Percentiles rank a stretch among this genome's conserved stretches.
Conservation (phyloP, 1,284 basidiomycete genomes). For the Naganishia liquefaciens region DNA sequence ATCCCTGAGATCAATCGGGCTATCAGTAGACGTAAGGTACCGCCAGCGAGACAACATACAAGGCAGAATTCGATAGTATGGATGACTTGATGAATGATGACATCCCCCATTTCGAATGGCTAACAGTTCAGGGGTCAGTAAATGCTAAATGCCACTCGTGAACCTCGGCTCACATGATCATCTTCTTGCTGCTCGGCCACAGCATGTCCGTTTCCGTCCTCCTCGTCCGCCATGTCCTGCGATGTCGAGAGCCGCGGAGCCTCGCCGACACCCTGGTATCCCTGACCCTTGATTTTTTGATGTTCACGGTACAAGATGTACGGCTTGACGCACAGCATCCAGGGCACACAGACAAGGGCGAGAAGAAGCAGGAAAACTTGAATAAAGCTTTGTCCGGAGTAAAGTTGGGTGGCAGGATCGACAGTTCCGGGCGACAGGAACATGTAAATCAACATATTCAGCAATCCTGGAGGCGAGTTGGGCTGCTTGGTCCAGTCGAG, state of each 20-base stretch:
- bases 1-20: conserved; percentile 55
- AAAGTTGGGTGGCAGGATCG: conserved; percentile 70
- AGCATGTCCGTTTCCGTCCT: conserved; percentile 77
- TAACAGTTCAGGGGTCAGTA: conserved; percentile 54
- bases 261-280: conserved; percentile 72
- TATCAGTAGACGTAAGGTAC: background rate
- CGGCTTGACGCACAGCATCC: conserved; percentile 92
- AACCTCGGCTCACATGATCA: conserved; percentile 51
- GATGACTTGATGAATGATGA: conserved; percentile 94
- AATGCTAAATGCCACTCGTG: background rate
- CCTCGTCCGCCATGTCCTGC: conserved; percentile 69
- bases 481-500: conserved; percentile 80
- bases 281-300: conserved; percentile 77
- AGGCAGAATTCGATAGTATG: conserved; percentile 99
- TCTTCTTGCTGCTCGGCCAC: conserved; percentile 64
- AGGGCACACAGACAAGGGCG: conserved; percentile 88
- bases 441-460: conserved; percentile 96
- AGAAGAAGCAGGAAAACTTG: conserved; percentile 78
- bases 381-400: conserved; percentile 81
- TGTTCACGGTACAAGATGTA: conserved; percentile 91
- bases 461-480: conserved; percentile 77
- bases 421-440: conserved; percentile 84
- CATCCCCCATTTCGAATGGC: conserved; percentile 81
- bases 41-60: conserved; percentile 41
- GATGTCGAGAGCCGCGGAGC: conserved; percentile 52